phyloP scores from a whole-genome alignment of 495 filamentous ascomycete genomes.

The Aspergillus egyptiacus region DNA sequence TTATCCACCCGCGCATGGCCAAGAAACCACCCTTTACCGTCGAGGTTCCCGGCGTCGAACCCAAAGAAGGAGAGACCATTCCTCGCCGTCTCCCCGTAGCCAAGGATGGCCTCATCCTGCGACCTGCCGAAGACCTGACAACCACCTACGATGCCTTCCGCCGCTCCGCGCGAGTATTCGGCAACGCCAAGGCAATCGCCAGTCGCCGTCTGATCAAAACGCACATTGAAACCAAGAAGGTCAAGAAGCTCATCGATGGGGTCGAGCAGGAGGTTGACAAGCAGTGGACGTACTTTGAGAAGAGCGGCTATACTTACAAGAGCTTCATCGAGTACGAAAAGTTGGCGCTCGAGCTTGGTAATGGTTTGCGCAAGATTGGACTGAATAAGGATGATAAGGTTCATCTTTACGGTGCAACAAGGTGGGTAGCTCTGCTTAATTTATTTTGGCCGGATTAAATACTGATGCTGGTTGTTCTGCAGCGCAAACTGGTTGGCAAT shows the following conservation, averaged over 20 bases:
- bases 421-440: slow-evolving; percentile 38
- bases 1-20: slow-evolving; percentile 57
- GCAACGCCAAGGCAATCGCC: slow-evolving; percentile 82
- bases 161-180: slow-evolving; percentile 70
- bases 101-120: slow-evolving; percentile 62
- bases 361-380: slow-evolving; percentile 74
- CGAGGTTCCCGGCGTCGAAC: slow-evolving; percentile 65
- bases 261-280: slow-evolving; percentile 86
- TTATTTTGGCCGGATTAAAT: background rate
- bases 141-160: slow-evolving; percentile 85
- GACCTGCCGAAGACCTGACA: slow-evolving; percentile 62
- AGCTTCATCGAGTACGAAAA: slow-evolving; percentile 86
- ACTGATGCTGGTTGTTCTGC: slow-evolving; percentile 7
- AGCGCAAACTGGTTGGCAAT: slow-evolving; percentile 73
- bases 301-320: slow-evolving; percentile 79
- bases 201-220: slow-evolving; percentile 73
- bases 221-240: slow-evolving; percentile 89
- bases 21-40: slow-evolving; percentile 65
- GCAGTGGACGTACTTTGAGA: slow-evolving; percentile 93
- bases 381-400: slow-evolving; percentile 65
- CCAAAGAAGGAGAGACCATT: slow-evolving; percentile 82
- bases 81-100: slow-evolving; percentile 72
- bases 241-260: slow-evolving; percentile 94
- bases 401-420: slow-evolving; percentile 88
- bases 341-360: slow-evolving; percentile 64